A percentile compares a stretch with the other conserved stretches of the same genome.
Evolutionary conservation across 768 basidiomycete genomes (phyloP).

Genomic region (Rhodotorula graminis): DNA sequence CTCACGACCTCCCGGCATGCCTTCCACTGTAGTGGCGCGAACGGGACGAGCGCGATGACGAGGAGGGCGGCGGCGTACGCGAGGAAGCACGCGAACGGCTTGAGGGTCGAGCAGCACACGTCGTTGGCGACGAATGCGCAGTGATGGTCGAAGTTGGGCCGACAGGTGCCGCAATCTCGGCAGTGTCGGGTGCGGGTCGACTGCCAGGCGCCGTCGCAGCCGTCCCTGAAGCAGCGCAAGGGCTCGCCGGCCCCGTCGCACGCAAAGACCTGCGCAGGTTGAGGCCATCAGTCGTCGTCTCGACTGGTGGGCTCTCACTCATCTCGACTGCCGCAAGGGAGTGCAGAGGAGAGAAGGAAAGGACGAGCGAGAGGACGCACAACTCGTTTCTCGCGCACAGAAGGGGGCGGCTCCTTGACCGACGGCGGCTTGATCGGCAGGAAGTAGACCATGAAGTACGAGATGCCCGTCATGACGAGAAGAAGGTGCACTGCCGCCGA

Average conservation of each 20-base stretch:
- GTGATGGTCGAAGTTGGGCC: conserved; percentile 24
- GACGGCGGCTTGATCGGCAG: neutral
- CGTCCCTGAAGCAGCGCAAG: conserved; percentile 1
- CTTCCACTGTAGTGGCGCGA: conserved; percentile 9
- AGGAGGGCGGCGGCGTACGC: conserved; percentile 18
- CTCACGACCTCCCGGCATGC: conserved; percentile 9
- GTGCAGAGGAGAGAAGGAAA: neutral
- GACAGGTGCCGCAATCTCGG: conserved; percentile 21
- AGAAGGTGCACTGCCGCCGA: conserved; percentile 9
- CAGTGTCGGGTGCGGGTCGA: conserved; percentile 32
- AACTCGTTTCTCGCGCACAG: neutral
- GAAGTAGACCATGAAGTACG: conserved; percentile 22
- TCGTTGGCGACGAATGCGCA: conserved; percentile 33
- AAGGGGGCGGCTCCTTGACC: neutral
- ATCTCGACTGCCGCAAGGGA: too few relatives aligned
- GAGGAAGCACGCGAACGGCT: conserved; percentile 17
- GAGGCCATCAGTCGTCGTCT: too few relatives aligned
- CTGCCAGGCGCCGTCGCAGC: conserved; percentile 14
- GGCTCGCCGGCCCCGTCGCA: conserved; percentile 12
- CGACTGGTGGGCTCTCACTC: too few relatives aligned
- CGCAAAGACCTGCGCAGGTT: conserved; percentile 16
- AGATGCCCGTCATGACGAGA: neutral
- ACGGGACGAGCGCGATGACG: conserved; percentile 22
- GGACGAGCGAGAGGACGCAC: conserved; percentile 1
- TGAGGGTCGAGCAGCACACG: conserved; percentile 11